Evolutionary conservation across 495 filamentous ascomycete genomes (phyloP).

Genomic region (Zalerion maritima): DNA sequence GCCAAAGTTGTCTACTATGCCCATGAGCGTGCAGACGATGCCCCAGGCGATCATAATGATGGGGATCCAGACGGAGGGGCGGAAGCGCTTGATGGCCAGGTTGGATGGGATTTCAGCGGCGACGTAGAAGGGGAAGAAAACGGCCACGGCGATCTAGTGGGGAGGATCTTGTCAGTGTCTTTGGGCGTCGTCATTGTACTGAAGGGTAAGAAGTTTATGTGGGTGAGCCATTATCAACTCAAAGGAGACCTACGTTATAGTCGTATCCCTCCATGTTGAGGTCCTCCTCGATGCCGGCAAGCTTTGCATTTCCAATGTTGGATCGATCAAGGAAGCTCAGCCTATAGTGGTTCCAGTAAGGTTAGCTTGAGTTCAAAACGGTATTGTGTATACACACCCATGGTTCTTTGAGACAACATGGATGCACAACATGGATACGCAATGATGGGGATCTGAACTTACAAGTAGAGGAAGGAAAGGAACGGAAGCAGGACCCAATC

Average conservation of each 20-base stretch:
- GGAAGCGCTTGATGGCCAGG: conserved; percentile 60
- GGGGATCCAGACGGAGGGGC: conserved; percentile 46
- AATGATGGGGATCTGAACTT: too few species aligned
- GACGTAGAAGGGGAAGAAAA: conserved; percentile 79
- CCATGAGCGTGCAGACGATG: conserved; percentile 45
- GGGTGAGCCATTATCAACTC: too few species aligned
- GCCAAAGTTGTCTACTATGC: conserved; percentile 56
- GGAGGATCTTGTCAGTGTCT: too few species aligned
- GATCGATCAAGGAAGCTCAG: conserved; percentile 71
- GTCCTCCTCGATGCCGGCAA: conserved; percentile 52
- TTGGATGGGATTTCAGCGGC: conserved; percentile 74
- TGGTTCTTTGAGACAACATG: too few species aligned
- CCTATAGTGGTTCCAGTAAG: conserved; percentile 8
- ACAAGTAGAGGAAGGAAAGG: conserved; percentile 36
- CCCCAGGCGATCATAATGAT: conserved; percentile 42
- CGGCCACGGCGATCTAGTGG: conserved; percentile 38
- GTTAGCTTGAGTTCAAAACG: too few species aligned
- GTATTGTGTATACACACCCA: too few species aligned
- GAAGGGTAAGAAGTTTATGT: too few species aligned
- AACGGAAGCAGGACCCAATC: conserved; percentile 38
- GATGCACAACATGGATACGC: too few species aligned
- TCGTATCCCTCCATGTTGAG: conserved; percentile 48
- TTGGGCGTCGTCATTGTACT: too few species aligned
- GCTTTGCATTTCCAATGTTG: conserved; percentile 74
- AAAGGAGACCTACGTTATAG: conserved; percentile 49